These are phyloP conservation scores for Fusarium haematococcum DNA, from an alignment of 2,329 filamentous ascomycete genomes.

Conservation along the genomic window DNA sequence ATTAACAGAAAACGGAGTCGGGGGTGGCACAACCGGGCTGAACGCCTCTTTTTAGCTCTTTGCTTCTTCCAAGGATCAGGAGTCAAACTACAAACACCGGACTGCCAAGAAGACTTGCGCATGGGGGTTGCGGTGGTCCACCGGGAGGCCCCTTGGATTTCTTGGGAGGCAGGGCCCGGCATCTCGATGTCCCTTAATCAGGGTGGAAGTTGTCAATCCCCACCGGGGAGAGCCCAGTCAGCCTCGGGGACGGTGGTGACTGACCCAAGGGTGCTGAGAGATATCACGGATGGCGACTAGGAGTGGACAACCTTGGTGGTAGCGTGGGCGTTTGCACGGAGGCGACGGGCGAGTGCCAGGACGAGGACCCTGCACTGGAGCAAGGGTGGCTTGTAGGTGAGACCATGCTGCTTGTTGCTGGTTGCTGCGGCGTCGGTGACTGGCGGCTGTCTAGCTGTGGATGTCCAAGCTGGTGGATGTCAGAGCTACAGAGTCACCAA, in stretches of 20 bases:
- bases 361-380: conserved; percentile 2
- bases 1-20: conserved; percentile 44
- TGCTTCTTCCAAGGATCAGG: conserved; percentile 34
- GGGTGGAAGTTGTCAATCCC: conserved; percentile 28
- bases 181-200: conserved; percentile 25
- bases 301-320: neutral
- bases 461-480: conserved; percentile 21
- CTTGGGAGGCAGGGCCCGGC: conserved; percentile 15
- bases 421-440: conserved; percentile 23
- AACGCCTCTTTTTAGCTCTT: conserved; percentile 40
- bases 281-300: neutral
- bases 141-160: conserved; percentile 39
- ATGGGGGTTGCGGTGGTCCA: conserved; percentile 37
- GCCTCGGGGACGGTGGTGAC: neutral
- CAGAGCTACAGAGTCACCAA: conserved; percentile 16
- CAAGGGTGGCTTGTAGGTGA: conserved; percentile 17
- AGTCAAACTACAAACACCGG: conserved; percentile 43
- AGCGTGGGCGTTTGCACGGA: conserved; percentile 9
- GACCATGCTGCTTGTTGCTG: conserved; percentile 22
- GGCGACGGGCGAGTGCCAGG: conserved; percentile 13
- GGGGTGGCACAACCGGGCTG: conserved; percentile 35
- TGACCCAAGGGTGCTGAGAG: neutral
- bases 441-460: conserved; percentile 25
- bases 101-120: conserved; percentile 39
- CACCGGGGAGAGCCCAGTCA: conserved; percentile 10